phyloP scores from a whole-genome alignment of 352 stramenopile genomes.

The Globisporangium uncinulatum region DNA sequence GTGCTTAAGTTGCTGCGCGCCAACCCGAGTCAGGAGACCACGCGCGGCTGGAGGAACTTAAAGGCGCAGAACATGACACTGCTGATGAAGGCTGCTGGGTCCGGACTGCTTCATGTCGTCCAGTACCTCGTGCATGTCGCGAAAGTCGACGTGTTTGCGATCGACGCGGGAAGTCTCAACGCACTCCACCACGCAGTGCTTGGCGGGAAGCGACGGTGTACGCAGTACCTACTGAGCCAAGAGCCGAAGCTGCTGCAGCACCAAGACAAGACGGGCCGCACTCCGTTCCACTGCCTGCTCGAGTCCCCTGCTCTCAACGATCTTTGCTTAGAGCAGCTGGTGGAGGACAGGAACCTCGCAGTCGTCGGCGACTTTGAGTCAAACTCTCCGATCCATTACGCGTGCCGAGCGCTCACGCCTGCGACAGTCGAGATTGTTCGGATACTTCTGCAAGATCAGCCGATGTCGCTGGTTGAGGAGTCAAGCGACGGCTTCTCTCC shows the following conservation, averaged over 20 bases:
- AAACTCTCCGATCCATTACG: constrained; percentile 58
- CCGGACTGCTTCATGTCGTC: constrained; percentile 33
- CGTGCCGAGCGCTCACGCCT: constrained; percentile 41
- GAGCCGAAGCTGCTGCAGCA: constrained; percentile 38
- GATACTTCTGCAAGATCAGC: constrained; percentile 35
- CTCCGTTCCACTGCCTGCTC: constrained; percentile 57
- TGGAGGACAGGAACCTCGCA: constrained; percentile 23
- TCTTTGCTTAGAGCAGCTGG: constrained; percentile 37
- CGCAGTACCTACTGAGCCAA: constrained; percentile 31
- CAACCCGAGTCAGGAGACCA: constrained; percentile 12
- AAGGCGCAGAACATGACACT: constrained; percentile 30
- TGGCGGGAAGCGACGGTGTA: constrained; percentile 29
- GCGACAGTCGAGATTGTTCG: constrained; percentile 38
- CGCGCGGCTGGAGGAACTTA: constrained; percentile 27
- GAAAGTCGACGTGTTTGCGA: constrained; percentile 43
- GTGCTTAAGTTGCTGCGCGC: constrained; percentile 41
- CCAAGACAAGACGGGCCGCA: constrained; percentile 44
- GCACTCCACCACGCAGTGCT: constrained; percentile 46
- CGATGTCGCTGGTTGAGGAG: constrained; percentile 30
- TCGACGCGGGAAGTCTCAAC: constrained; percentile 42
- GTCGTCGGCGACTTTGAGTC: constrained; percentile 38
- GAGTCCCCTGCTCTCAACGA: constrained; percentile 35
- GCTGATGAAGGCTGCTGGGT: constrained; percentile 43
- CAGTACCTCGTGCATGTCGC: constrained; percentile 33
- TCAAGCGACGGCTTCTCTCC: constrained; percentile 31